These are phyloP conservation scores for Bolboschoenoplectus hybrid DNA, from an alignment of 202 grass and related monocot genomes.

Conservation along the genomic window DNA sequence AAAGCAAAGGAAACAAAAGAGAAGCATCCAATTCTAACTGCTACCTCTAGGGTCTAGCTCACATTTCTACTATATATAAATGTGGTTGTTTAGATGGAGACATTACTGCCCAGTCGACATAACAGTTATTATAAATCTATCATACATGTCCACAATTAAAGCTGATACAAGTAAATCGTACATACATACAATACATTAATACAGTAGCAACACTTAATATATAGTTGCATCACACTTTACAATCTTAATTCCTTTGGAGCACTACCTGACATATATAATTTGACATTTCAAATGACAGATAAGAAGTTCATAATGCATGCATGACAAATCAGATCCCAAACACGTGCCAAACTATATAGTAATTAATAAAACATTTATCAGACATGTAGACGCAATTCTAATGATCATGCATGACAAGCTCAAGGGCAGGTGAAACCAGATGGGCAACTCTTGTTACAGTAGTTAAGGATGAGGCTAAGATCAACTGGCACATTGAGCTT, in stretches of 20 bases:
- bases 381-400: not conserved
- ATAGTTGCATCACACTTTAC: slow-evolving; percentile 11
- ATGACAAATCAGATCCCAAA: not conserved
- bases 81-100: not conserved
- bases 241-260: not conserved
- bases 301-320: not conserved
- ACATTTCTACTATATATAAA: too few relatives aligned
- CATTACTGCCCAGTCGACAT: not conserved
- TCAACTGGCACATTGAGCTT: slow-evolving; percentile 58
- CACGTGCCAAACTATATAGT: slow-evolving; percentile 21
- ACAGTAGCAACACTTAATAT: not conserved
- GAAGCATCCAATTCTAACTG: slow-evolving; percentile 2
- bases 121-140: not conserved
- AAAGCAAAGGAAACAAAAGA: not conserved
- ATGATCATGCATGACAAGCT: not conserved
- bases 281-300: not conserved
- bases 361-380: not conserved
- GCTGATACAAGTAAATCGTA: not conserved
- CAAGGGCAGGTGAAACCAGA: slow-evolving; percentile 50
- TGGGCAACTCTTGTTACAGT: slow-evolving; percentile 53
- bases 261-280: not conserved
- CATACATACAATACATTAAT: not conserved
- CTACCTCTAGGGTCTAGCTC: not conserved
- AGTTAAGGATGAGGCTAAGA: slow-evolving; percentile 64
- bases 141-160: not conserved